Evolutionary conservation across 768 basidiomycete genomes (phyloP), one percentile per base, ranked within the genome.

Genomic region (Amanita muscaria): DNA sequence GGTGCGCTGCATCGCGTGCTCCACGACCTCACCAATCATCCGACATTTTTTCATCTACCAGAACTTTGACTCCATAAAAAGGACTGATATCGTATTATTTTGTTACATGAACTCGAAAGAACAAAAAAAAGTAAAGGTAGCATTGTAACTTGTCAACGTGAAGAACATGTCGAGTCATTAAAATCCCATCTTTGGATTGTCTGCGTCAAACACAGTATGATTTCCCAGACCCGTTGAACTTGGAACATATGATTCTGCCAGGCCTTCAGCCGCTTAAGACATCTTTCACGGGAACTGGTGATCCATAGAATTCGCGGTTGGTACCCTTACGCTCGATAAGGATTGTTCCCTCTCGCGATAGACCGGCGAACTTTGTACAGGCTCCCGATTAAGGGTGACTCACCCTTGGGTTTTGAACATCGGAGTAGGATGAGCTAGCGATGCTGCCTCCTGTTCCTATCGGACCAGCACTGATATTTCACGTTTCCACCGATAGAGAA

Each of bases 331-430:
- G 77, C 63, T 97, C 93, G 50, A 99, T 87, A 45, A 98, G 74
- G 24, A 75, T 87, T 0, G 94, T 97, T 1, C 96, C 94, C 64
- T 98, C 94, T 37, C 98, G 73, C 1, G 89, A 92, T 40, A 99
- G 60, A 18, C 94, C 94, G 6, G 94, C 94, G 55, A 92, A 99
- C 33, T 31, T 22, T n/a, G 32, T 16, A 37, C 25, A 46, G 21
- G 23, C 18, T 41, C 12, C 11, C 12, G 18, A 16, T 39, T 23
- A 29, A 29, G 19, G 8, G 27, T 0, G 15, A 57, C 76, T 47
- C 53, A 89, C 90, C 91, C 67, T 91, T 93, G 10, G 89, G 92
- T 64, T 92, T 88, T 8, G 65, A 96, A 99, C 88, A 97, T 93
- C 4, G 92, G 92, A 15, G 93, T 81, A 0, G 94, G 94, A 63